Evolutionary conservation across 805 yeast genomes (phyloP).

Genomic region (Barnettozyma sp.): DNA sequence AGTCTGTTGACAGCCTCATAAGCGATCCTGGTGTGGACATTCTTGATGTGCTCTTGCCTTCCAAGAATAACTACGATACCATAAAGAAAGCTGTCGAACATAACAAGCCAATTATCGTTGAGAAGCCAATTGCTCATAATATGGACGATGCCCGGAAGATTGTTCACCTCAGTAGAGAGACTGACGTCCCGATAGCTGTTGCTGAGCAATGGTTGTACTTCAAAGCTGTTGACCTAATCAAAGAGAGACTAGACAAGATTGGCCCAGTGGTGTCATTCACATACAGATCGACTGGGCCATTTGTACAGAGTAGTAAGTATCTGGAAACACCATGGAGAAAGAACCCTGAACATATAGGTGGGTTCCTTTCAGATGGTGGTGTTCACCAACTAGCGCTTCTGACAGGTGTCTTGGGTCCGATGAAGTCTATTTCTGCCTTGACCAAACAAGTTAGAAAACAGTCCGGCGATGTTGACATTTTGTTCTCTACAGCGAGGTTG

Average conservation of each 20-base stretch:
- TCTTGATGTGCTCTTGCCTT: constrained; percentile 87
- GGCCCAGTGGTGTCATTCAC: constrained; percentile 68
- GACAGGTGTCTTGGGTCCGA: constrained; percentile 73
- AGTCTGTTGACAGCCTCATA: constrained; percentile 35
- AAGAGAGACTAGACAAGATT: constrained; percentile 56
- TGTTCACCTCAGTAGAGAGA: constrained; percentile 53
- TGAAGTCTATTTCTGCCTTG: constrained; percentile 64
- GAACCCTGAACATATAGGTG: constrained; percentile 89
- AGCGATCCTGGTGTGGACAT: constrained; percentile 62
- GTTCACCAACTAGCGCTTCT: constrained; percentile 89
- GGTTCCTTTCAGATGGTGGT: constrained; percentile 90
- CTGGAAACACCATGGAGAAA: constrained; percentile 77
- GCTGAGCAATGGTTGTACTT: constrained; percentile 85
- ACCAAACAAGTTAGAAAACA: constrained; percentile 70
- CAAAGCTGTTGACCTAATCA: constrained; percentile 48
- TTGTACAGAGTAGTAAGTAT: constrained; percentile 53
- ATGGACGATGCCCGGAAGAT: constrained; percentile 74
- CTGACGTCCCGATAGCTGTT: constrained; percentile 64
- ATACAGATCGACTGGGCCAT: constrained; percentile 69
- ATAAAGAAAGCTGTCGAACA: constrained; percentile 64
- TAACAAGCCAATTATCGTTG: constrained; percentile 74
- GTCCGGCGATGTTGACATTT: constrained; percentile 78
- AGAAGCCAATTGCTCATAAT: constrained; percentile 90
- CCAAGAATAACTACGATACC: constrained; percentile 63
- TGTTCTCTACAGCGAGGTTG: constrained; percentile 70